Base-by-base conservation (phyloP, 2,329 filamentous ascomycete species). In the Diplodia mutila region DNA sequence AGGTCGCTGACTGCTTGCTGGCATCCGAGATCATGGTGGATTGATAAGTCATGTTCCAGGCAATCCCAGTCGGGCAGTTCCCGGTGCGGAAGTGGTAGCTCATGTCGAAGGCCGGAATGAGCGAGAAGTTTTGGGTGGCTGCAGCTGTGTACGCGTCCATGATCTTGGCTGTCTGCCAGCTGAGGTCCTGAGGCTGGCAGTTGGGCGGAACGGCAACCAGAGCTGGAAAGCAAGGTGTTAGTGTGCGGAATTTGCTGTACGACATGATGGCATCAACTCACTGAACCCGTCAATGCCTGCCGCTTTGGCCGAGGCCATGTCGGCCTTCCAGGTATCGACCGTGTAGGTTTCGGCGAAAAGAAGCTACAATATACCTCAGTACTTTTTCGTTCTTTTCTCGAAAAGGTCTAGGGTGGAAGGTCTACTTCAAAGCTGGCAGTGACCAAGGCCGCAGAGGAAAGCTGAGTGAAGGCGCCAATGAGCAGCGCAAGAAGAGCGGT, bases 21-120 rank as follows among this genome's bases (percentile, higher is more conserved):
- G 55, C 57, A 7, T 63, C 75, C 23, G 70, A 69, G 67, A 80
- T 72, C 64, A 75, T 73, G 27, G 73, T 70, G 39, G 74, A 69
- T 75, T 79, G 78, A 71, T 74, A 78, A 16, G 74, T 75, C 69
- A 72, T 71, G 73, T 78, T 79, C 77, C 78, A 80, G 72, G 74
- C 78, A 51, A 69, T 64, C 68, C 75, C 71, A 42, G 66, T 69
- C 4, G 66, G 64, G 72, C 77, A 79, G 18, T 70, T 66, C 2
- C 25, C 48, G 16, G 54, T 66, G 59, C 71, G 72, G 34, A 61
- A 51, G 21, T 52, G 34, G 69, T 75, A 77, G 71, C 73, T 77
- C 77, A 79, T 79, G 71, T 80, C 78, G 71, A 80, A 80, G 23
- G 77, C 79, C 69, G 75, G 73, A 69, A 77, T 74, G 69, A 80